A percentile compares a stretch with the other conserved stretches of the same genome.
Conservation (phyloP, 1,284 basidiomycete genomes). For the Papiliotrema terrestris region DNA sequence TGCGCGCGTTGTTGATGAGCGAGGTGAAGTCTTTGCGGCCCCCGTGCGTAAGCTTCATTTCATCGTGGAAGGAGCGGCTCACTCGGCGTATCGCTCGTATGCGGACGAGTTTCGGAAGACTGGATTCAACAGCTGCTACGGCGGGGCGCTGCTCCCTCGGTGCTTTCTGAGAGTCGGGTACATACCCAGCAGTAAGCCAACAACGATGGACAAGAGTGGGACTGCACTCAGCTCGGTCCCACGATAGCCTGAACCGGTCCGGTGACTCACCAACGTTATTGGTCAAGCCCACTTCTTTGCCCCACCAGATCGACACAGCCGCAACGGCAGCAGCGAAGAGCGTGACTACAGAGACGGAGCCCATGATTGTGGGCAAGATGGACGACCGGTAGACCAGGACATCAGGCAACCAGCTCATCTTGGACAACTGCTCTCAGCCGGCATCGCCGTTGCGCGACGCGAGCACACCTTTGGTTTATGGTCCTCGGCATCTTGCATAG, state of each 20-base stretch:
- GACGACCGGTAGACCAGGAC: slow-evolving; percentile 63
- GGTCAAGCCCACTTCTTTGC: slow-evolving; percentile 38
- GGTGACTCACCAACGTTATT: slow-evolving; percentile 44
- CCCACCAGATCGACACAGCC: slow-evolving; percentile 34
- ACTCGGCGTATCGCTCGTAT: slow-evolving; percentile 47
- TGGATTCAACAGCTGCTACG: slow-evolving; percentile 1
- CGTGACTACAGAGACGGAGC: slow-evolving; percentile 75
- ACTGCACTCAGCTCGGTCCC: slow-evolving; percentile 45
- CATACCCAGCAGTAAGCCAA: slow-evolving; percentile 54
- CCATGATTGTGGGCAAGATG: slow-evolving; percentile 57
- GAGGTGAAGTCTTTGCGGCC: slow-evolving; percentile 72
- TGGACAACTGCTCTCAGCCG: slow-evolving; percentile 23
- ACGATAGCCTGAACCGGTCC: not conserved
- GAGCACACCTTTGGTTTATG: slow-evolving; percentile 39
- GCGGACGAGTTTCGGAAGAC: slow-evolving; percentile 43
- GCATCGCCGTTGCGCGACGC: not conserved
- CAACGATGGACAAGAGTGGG: slow-evolving; percentile 82
- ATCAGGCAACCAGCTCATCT: slow-evolving; percentile 88
- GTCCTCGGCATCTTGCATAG: slow-evolving; percentile 42
- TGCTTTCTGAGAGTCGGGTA: too few species aligned
- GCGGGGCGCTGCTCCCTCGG: too few species aligned
- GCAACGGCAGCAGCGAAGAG: slow-evolving; percentile 58
- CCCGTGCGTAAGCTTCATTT: slow-evolving; percentile 62
- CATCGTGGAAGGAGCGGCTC: slow-evolving; percentile 5
- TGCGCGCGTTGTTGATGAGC: slow-evolving; percentile 55